phyloP scores from a whole-genome alignment of 148 eudicot genomes.

The Rhododendron henanense region DNA sequence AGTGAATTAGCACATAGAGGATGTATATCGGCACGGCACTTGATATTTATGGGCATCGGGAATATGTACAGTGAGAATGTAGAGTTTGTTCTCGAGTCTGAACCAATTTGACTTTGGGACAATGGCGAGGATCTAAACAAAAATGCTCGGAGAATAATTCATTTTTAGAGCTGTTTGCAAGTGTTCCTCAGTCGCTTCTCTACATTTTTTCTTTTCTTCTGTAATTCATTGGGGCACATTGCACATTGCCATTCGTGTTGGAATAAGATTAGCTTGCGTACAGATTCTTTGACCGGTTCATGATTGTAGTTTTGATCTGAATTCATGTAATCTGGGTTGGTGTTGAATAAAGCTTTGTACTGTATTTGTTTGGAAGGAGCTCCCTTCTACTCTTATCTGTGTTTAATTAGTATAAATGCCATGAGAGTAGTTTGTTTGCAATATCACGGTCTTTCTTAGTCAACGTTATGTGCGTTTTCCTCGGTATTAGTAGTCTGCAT shows the following conservation, averaged over 20 bases:
- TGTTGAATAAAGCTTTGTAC: background rate
- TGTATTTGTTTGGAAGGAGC: background rate
- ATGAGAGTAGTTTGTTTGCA: background rate
- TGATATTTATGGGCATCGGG: conserved; percentile 6
- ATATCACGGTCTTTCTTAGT: background rate
- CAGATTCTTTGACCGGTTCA: background rate
- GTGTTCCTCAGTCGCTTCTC: background rate
- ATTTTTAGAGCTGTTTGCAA: background rate
- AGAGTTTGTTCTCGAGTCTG: conserved; percentile 6
- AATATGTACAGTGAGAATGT: conserved; percentile 25
- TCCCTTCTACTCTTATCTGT: background rate
- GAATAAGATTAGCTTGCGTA: conserved; percentile 1
- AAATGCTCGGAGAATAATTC: background rate
- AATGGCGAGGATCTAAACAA: background rate
- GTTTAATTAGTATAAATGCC: background rate
- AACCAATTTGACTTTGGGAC: background rate
- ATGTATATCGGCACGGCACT: conserved; percentile 10
- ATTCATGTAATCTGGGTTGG: background rate
- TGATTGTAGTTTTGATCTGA: background rate
- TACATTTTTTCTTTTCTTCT: background rate
- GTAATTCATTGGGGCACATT: background rate
- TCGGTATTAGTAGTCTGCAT: background rate
- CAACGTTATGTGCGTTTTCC: background rate
- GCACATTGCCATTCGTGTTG: background rate
- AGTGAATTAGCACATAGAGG: conserved; percentile 16